Conservation (phyloP, 2,329 filamentous ascomycete species). For the Botrytis hyacinthi region DNA sequence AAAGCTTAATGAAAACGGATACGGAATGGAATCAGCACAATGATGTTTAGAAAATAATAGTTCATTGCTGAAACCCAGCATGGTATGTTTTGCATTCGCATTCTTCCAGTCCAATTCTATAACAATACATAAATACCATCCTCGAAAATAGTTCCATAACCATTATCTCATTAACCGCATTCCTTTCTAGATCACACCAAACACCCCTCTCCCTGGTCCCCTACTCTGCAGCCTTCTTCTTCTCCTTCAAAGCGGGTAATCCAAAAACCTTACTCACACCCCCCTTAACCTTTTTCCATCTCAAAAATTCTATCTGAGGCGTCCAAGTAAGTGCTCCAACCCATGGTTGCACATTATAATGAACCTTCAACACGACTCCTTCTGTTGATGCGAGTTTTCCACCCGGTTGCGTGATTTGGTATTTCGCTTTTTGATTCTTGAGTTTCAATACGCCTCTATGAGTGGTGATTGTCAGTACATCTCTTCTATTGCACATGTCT, state of each 20-base stretch:
- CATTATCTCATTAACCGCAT: neutral
- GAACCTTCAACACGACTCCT: conserved; percentile 75
- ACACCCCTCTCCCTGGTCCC: neutral
- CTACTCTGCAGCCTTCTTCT: conserved; percentile 21
- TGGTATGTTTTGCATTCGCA: neutral
- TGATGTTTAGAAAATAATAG: neutral
- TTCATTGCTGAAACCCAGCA: neutral
- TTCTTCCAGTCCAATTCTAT: neutral
- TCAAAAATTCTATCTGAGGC: conserved; percentile 49
- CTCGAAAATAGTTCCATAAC: neutral
- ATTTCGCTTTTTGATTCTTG: conserved; percentile 87
- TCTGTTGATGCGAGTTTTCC: conserved; percentile 71
- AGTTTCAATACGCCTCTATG: conserved; percentile 70
- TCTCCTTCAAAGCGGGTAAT: conserved; percentile 60
- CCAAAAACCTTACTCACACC: conserved; percentile 64
- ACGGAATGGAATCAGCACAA: no score
- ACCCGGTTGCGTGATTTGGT: conserved; percentile 89
- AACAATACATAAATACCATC: neutral
- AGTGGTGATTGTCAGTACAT: conserved; percentile 16
- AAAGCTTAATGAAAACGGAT: neutral
- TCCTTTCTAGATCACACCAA: neutral
- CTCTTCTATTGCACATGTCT: no score
- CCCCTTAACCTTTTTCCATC: conserved; percentile 64
- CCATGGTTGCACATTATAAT: conserved; percentile 98
- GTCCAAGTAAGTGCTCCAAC: conserved; percentile 87